Percentiles rank a stretch among this genome's conserved stretches.
These are phyloP conservation scores for Cucumis melo DNA, from an alignment of 306 rosid species.

Conservation along the genomic window DNA sequence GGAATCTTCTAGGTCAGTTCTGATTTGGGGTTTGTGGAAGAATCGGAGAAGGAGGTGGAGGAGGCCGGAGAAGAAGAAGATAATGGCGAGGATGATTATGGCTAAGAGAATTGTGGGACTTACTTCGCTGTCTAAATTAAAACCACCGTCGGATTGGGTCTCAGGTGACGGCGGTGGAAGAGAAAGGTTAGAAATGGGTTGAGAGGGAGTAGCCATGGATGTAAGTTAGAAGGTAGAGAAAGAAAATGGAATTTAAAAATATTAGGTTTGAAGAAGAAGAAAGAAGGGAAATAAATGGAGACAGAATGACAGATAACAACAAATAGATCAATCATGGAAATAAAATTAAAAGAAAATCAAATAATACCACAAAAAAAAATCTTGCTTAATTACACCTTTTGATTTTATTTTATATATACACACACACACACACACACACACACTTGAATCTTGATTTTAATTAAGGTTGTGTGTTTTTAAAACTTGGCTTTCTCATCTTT, in stretches of 20 bases:
- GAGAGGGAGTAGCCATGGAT: background rate
- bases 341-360: background rate
- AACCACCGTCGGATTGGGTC: conserved; percentile 7
- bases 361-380: background rate
- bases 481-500: background rate
- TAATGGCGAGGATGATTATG: conserved; percentile 57
- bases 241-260: background rate
- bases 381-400: background rate
- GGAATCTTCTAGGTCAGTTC: conserved; percentile 46
- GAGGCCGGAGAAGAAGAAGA: conserved; percentile 83
- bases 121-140: conserved; percentile 32
- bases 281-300: conserved; percentile 15
- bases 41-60: conserved; percentile 79
- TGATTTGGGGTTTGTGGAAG: conserved; percentile 38
- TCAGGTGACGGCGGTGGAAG: conserved; percentile 17
- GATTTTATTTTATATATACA: background rate
- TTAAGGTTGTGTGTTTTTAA: background rate
- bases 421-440: no score
- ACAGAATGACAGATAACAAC: conserved; percentile 16
- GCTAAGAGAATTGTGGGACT: conserved; percentile 64
- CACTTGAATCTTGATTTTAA: background rate
- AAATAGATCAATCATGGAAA: conserved; percentile 2
- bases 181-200: background rate
- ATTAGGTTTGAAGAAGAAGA: conserved; percentile 5
- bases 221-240: background rate